phyloP scores from a whole-genome alignment of 129 eudicot genomes.

The Chrysanthemum lavandulifolium region DNA sequence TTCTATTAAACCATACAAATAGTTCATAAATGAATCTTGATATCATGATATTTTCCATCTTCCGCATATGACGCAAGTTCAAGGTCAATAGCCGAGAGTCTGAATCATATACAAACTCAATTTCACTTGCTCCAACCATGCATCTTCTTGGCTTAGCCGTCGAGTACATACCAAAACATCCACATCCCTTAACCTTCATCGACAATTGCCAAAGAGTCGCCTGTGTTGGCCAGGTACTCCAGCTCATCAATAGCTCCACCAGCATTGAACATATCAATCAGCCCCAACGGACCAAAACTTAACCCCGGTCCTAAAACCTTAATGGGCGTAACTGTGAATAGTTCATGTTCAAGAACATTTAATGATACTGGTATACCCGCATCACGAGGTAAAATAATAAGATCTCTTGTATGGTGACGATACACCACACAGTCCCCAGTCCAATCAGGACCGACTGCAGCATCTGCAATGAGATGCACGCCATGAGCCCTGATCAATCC shows the following conservation, averaged over 20 bases:
- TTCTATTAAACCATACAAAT: neutral
- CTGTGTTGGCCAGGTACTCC: slow-evolving; percentile 35
- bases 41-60: slow-evolving; percentile 41
- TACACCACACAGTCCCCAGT: slow-evolving; percentile 60
- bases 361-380: slow-evolving; percentile 57
- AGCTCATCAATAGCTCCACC: slow-evolving; percentile 76
- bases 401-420: slow-evolving; percentile 45
- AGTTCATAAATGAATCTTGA: slow-evolving; percentile 46
- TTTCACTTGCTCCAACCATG: slow-evolving; percentile 36
- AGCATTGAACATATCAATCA: slow-evolving; percentile 67
- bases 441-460: slow-evolving; percentile 66
- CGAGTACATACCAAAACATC: slow-evolving; percentile 67
- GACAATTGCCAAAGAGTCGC: slow-evolving; percentile 20
- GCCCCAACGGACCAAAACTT: slow-evolving; percentile 72
- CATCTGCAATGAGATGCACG: slow-evolving; percentile 59
- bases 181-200: slow-evolving; percentile 70
- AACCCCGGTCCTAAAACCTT: slow-evolving; percentile 50
- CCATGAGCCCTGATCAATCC: slow-evolving; percentile 52
- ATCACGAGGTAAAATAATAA: slow-evolving; percentile 44
- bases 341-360: slow-evolving; percentile 60
- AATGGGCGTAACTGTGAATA: slow-evolving; percentile 57
- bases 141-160: slow-evolving; percentile 55
- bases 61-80: slow-evolving; percentile 56
- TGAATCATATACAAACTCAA: slow-evolving; percentile 49
- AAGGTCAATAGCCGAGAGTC: slow-evolving; percentile 49